Conservation (phyloP, 345 rosid genomes). For the Mercurialis annua region DNA sequence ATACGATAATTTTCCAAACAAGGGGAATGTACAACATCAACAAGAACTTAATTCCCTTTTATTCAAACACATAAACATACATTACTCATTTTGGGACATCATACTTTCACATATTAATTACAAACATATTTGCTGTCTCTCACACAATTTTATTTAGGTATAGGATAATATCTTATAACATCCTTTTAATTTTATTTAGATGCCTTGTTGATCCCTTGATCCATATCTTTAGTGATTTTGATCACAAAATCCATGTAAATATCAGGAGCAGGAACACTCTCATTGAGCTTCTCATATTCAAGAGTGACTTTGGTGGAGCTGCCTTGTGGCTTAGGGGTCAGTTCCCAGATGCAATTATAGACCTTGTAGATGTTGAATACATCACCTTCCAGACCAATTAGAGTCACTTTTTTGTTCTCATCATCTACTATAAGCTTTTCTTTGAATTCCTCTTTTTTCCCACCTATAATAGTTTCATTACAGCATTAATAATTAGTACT, state of each 20-base stretch:
- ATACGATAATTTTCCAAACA: too few relatives aligned
- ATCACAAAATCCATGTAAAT: constrained; percentile 19
- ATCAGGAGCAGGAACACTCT: constrained; percentile 18
- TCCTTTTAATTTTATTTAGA: too few relatives aligned
- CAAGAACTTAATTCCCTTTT: too few relatives aligned
- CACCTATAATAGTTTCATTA: constrained; percentile 15
- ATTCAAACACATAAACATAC: too few relatives aligned
- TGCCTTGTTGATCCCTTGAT: too few relatives aligned
- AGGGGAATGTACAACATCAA: too few relatives aligned
- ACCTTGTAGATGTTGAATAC: constrained; percentile 26
- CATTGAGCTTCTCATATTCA: constrained; percentile 32
- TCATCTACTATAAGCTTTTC: constrained; percentile 28
- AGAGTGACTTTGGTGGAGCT: constrained; percentile 10
- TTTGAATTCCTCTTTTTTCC: constrained; percentile 25
- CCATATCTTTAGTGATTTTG: constrained; percentile 18
- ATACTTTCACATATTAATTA: too few relatives aligned
- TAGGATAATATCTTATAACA: too few relatives aligned
- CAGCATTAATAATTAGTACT: too few relatives aligned
- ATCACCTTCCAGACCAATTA: constrained; percentile 32
- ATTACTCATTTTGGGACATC: too few relatives aligned
- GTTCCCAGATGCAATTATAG: constrained; percentile 11
- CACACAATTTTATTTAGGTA: too few relatives aligned
- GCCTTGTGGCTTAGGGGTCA: constrained; percentile 14
- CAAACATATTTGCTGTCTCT: too few relatives aligned
- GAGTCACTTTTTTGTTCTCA: constrained; percentile 15